Percentiles rank a stretch among this genome's conserved stretches.
phyloP scores from a whole-genome alignment of 345 rosid species.

The Eucalyptus guilfoylei region DNA sequence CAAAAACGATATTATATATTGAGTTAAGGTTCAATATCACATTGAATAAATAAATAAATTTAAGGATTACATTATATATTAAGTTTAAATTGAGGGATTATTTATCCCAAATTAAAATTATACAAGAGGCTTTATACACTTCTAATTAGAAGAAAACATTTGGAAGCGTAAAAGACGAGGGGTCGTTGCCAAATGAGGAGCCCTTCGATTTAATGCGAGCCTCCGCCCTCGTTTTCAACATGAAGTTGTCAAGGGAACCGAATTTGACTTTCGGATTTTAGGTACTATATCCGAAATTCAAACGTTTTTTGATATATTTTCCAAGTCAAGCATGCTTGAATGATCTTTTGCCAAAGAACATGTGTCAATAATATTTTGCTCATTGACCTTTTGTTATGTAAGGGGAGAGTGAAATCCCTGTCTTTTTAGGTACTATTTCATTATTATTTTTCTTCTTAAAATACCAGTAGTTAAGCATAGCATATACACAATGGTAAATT shows the following conservation, averaged over 20 bases:
- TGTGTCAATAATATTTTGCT: not conserved
- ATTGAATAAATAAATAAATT: too few species aligned
- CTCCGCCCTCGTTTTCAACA: not conserved
- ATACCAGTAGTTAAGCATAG: not conserved
- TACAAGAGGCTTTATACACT: not conserved
- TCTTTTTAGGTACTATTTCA: not conserved
- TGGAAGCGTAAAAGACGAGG: not conserved
- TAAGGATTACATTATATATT: too few species aligned
- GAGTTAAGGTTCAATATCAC: fast-evolving
- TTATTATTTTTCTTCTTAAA: not conserved
- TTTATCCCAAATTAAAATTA: too few species aligned
- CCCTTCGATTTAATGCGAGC: not conserved
- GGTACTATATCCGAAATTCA: not conserved
- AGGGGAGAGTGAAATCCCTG: not conserved
- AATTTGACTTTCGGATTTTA: not conserved
- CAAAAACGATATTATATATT: fast-evolving
- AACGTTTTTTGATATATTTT: not conserved
- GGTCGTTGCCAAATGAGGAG: fast-evolving
- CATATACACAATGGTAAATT: not conserved
- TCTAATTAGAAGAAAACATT: not conserved
- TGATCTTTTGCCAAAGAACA: not conserved
- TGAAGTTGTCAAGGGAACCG: not conserved
- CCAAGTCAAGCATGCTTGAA: not conserved
- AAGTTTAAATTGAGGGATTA: too few species aligned
- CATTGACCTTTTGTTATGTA: not conserved